Percentiles rank a stretch among this genome's conserved stretches.
phyloP scores from a whole-genome alignment of 2,329 filamentous ascomycete species.

The Mycosphaerella sp. region DNA sequence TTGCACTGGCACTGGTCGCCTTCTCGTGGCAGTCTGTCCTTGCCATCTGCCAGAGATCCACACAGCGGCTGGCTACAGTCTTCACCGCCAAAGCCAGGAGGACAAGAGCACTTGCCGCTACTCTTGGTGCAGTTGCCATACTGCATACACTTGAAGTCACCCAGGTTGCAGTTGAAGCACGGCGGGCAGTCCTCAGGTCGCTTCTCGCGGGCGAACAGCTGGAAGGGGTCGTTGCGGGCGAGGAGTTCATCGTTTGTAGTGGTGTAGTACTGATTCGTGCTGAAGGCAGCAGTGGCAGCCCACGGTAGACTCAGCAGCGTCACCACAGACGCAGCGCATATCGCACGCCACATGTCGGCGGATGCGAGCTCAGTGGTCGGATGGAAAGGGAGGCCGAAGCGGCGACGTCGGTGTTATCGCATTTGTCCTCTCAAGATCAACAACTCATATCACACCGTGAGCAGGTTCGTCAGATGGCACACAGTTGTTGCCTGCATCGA shows the following conservation, averaged over 20 bases:
- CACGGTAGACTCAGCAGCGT: too few relatives aligned
- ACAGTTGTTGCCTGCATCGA: neutral
- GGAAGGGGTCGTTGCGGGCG: constrained; percentile 18
- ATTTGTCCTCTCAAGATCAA: neutral
- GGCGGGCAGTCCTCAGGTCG: constrained; percentile 73
- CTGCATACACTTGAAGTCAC: constrained; percentile 85
- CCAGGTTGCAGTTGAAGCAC: constrained; percentile 97
- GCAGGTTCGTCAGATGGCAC: neutral
- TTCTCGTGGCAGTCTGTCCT: constrained; percentile 67
- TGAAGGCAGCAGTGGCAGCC: constrained; percentile 11
- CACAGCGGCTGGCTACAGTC: constrained; percentile 90
- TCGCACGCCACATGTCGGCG: constrained; percentile 24
- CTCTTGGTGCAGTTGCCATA: constrained; percentile 82
- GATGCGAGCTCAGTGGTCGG: too few relatives aligned
- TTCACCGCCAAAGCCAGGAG: constrained; percentile 85
- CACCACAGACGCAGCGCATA: constrained; percentile 14
- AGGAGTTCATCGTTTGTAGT: constrained; percentile 29
- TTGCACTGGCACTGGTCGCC: constrained; percentile 74
- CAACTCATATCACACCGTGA: neutral
- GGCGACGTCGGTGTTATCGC: neutral
- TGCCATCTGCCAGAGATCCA: constrained; percentile 76
- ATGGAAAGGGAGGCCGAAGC: too few relatives aligned
- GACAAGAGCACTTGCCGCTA: constrained; percentile 89
- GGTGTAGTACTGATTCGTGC: constrained; percentile 27
- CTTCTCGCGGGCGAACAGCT: constrained; percentile 57